A percentile compares a stretch with the other conserved stretches of the same genome.
Evolutionary conservation across 2,329 filamentous ascomycete genomes (phyloP).

Genomic region (Allantophomopsis cytisporea): DNA sequence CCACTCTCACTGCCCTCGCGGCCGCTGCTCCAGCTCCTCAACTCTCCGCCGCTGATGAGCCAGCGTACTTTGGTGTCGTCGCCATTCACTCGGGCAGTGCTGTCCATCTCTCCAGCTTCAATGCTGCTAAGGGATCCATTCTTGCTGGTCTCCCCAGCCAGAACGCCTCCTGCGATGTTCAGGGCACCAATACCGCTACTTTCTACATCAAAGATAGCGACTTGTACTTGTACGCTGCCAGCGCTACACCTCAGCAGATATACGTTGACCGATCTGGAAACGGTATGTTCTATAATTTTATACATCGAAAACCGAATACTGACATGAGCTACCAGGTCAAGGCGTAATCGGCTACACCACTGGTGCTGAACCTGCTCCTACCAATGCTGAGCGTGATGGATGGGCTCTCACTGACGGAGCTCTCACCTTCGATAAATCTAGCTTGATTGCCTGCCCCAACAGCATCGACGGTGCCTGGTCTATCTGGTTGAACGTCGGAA

Average conservation of each 20-base stretch:
- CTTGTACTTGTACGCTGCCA: constrained; percentile 32
- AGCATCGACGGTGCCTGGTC: constrained; percentile 27
- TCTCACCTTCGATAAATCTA: constrained; percentile 29
- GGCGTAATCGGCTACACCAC: constrained; percentile 39
- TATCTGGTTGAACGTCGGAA: no score
- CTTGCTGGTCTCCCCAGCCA: constrained; percentile 28
- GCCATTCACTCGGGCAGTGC: constrained; percentile 32
- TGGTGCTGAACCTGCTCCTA: constrained; percentile 22
- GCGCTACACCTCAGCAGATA: constrained; percentile 30
- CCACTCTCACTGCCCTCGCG: constrained; percentile 18
- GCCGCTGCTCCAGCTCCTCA: constrained; percentile 15
- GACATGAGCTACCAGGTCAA: constrained; percentile 33
- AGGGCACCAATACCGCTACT: constrained; percentile 27
- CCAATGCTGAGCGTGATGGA: constrained; percentile 29
- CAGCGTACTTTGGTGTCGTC: constrained; percentile 29
- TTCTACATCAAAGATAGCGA: constrained; percentile 32
- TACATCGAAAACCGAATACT: no score
- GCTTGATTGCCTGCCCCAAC: constrained; percentile 38
- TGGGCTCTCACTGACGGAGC: constrained; percentile 31
- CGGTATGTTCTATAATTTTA: no score
- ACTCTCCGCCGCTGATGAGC: constrained; percentile 13
- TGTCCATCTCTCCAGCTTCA: constrained; percentile 31
- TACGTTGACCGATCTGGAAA: constrained; percentile 44
- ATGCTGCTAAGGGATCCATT: constrained; percentile 29
- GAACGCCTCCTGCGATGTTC: constrained; percentile 30